phyloP scores from a whole-genome alignment of 768 basidiomycete species.

The Asterophora lycoperdoides region DNA sequence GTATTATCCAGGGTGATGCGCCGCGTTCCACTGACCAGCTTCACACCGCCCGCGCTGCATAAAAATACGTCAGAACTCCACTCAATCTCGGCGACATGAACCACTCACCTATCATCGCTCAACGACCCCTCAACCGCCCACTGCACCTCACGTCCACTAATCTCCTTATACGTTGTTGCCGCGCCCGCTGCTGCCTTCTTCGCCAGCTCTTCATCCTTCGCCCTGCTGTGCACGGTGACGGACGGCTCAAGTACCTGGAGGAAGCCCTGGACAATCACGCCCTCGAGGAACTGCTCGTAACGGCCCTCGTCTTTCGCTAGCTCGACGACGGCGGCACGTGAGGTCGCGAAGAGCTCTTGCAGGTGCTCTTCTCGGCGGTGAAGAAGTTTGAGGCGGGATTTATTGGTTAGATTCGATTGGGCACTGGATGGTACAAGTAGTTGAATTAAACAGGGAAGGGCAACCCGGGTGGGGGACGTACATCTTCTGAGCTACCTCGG shows the following conservation, averaged over 20 bases:
- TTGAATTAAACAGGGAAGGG: neutral
- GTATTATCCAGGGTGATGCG: constrained; percentile 94
- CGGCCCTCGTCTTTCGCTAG: constrained; percentile 62
- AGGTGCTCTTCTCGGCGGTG: constrained; percentile 90
- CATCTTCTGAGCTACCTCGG: constrained; percentile 96
- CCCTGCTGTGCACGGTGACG: constrained; percentile 62
- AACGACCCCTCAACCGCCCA: constrained; percentile 60
- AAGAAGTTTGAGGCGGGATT: constrained; percentile 85
- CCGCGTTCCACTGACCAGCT: constrained; percentile 62
- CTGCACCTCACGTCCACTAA: constrained; percentile 66
- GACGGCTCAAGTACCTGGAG: constrained; percentile 76
- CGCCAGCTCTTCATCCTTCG: constrained; percentile 48
- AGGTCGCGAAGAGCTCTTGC: constrained; percentile 78
- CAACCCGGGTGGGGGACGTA: constrained; percentile 23
- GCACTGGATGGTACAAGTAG: constrained; percentile 51
- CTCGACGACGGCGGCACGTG: constrained; percentile 58
- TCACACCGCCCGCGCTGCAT: constrained; percentile 78
- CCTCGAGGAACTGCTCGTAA: constrained; percentile 81
- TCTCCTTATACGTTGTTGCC: constrained; percentile 60
- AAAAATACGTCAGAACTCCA: neutral
- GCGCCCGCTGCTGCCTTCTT: constrained; percentile 66
- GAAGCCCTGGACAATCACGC: constrained; percentile 80
- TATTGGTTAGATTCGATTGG: constrained; percentile 95
- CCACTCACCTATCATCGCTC: constrained; percentile 59
- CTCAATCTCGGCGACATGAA: constrained; percentile 9